Percentiles rank a stretch among this genome's conserved stretches.
These are phyloP conservation scores for Cercospora sojina DNA, from an alignment of 2,329 filamentous ascomycete species.

Conservation along the genomic window DNA sequence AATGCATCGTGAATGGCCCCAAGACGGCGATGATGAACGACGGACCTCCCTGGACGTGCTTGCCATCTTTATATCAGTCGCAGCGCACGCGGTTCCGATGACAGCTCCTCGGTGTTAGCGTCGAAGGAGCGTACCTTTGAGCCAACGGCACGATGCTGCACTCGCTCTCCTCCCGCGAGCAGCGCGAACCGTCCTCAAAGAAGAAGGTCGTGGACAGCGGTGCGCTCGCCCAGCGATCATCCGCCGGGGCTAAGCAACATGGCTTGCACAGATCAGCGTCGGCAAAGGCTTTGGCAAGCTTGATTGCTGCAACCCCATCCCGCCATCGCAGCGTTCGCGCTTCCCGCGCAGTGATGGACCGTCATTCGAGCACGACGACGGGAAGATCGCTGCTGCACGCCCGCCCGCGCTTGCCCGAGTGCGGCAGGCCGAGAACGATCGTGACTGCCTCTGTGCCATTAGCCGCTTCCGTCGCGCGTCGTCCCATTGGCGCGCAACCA, in stretches of 20 bases:
- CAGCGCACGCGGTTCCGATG: not conserved
- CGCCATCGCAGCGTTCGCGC: not conserved
- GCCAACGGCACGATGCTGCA: not conserved
- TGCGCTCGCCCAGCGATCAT: constrained; percentile 10
- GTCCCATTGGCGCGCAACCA: not conserved
- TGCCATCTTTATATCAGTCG: constrained; percentile 5
- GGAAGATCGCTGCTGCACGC: constrained; percentile 4
- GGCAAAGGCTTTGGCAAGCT: constrained; percentile 15
- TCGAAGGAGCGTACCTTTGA: not conserved
- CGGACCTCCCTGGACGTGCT: not conserved
- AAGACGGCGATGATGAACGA: constrained; percentile 12
- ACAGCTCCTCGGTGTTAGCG: constrained; percentile 6
- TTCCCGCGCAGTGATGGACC: not conserved
- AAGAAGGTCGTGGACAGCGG: constrained; percentile 23
- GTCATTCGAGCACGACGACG: not conserved
- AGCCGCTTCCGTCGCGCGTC: not conserved
- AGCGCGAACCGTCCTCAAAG: constrained; percentile 11
- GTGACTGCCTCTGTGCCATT: constrained; percentile 1
- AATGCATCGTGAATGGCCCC: constrained; percentile 21
- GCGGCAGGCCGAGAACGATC: constrained; percentile 7
- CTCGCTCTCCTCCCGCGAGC: not conserved
- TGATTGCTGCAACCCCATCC: not conserved
- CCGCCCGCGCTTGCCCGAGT: not conserved
- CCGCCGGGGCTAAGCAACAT: constrained; percentile 22
- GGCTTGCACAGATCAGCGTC: constrained; percentile 21